Conservation (phyloP, 495 filamentous ascomycete species). For the Bacidia gigantensis region DNA sequence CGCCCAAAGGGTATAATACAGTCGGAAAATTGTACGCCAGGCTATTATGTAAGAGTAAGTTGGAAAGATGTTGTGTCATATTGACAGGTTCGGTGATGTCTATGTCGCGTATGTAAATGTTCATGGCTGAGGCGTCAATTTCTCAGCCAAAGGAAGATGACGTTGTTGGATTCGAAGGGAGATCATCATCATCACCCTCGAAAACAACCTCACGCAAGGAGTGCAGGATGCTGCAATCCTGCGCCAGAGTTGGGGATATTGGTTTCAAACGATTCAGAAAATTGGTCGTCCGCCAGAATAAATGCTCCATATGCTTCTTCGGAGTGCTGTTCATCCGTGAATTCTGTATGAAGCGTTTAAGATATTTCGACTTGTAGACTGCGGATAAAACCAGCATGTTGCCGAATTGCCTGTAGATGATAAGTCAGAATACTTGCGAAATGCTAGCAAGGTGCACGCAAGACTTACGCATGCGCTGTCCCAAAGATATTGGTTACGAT, state of each 20-base stretch:
- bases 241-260: slow-evolving; percentile 51
- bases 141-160: slow-evolving; percentile 4
- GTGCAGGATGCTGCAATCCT: slow-evolving; percentile 52
- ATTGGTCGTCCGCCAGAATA: slow-evolving; percentile 49
- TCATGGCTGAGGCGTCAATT: background rate
- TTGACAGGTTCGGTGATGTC: background rate
- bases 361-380: slow-evolving; percentile 49
- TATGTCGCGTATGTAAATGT: background rate
- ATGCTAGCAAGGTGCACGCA: slow-evolving; percentile 9
- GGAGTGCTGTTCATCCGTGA: slow-evolving; percentile 25
- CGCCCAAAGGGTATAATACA: background rate
- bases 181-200: slow-evolving; percentile 9
- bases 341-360: slow-evolving; percentile 34
- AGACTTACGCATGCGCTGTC: slow-evolving; percentile 87
- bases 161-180: too few species aligned
- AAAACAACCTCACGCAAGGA: slow-evolving; percentile 16
- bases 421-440: slow-evolving; percentile 1
- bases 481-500: slow-evolving; percentile 92
- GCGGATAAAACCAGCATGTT: slow-evolving; percentile 83
- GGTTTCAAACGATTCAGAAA: slow-evolving; percentile 50
- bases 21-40: background rate
- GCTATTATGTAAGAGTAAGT: background rate
- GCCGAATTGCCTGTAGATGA: slow-evolving; percentile 68
- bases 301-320: slow-evolving; percentile 8
- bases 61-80: background rate